phyloP scores from a whole-genome alignment of 2,329 filamentous ascomycete genomes.

The Aspergillus jensenii region DNA sequence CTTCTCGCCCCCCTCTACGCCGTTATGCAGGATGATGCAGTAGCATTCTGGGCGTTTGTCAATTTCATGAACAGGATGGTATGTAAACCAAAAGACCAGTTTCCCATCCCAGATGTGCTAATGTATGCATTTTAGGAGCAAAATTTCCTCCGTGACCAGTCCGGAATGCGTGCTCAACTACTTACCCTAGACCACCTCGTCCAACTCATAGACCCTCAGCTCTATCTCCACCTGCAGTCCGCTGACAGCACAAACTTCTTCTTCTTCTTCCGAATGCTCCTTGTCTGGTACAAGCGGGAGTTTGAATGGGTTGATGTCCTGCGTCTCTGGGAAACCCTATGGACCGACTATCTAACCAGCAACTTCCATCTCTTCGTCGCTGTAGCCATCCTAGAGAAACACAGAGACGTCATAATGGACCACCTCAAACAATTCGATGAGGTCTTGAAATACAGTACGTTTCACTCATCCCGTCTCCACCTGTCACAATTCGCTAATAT shows the following conservation, averaged over 20 bases:
- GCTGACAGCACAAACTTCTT: slow-evolving; percentile 99
- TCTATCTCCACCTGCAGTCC: slow-evolving; percentile 84
- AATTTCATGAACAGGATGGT: slow-evolving; percentile 95
- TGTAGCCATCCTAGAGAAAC: slow-evolving; percentile 90
- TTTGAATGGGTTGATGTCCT: slow-evolving; percentile 87
- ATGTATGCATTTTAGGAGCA: slow-evolving; percentile 58
- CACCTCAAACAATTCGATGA: slow-evolving; percentile 95
- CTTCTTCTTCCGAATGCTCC: slow-evolving; percentile 98
- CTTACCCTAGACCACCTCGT: slow-evolving; percentile 90
- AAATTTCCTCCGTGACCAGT: slow-evolving; percentile 94
- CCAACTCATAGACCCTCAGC: slow-evolving; percentile 91
- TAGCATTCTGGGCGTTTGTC: slow-evolving; percentile 96
- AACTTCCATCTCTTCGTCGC: slow-evolving; percentile 96
- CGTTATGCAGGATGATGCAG: slow-evolving; percentile 92
- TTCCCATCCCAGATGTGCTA: slow-evolving; percentile 6
- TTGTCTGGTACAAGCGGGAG: slow-evolving; percentile 99
- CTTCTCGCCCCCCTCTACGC: slow-evolving; percentile 94
- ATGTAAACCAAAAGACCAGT: slow-evolving; percentile 5
- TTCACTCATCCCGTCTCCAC: background rate
- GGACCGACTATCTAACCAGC: slow-evolving; percentile 87
- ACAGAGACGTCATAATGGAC: slow-evolving; percentile 92
- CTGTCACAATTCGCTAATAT: background rate
- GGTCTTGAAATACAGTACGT: slow-evolving; percentile 88
- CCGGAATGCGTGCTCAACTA: slow-evolving; percentile 91
- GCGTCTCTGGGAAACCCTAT: slow-evolving; percentile 85